phyloP scores from a whole-genome alignment of 2,329 filamentous ascomycete species.

The Fusarium decemcellulare region DNA sequence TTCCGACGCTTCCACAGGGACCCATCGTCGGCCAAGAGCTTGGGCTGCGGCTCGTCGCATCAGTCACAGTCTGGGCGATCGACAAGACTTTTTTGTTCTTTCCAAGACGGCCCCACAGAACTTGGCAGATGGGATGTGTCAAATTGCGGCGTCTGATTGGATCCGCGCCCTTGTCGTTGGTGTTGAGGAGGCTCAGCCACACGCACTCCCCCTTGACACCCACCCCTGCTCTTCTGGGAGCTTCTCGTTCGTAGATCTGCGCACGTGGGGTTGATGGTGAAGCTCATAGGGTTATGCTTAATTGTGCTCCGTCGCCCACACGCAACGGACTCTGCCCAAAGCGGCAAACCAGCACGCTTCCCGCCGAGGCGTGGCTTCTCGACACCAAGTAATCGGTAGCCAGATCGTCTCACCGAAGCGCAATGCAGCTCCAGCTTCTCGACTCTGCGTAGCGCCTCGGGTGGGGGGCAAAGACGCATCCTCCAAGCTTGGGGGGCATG shows the following conservation, averaged over 20 bases:
- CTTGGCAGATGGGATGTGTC: constrained; percentile 23
- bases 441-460: constrained; percentile 10
- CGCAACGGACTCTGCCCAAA: constrained; percentile 10
- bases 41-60: constrained; percentile 7
- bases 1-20: too few relatives aligned
- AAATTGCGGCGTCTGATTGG: not conserved
- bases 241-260: not conserved
- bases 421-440: constrained; percentile 12
- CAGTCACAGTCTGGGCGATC: constrained; percentile 17
- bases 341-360: constrained; percentile 32
- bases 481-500: too few relatives aligned
- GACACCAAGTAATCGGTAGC: constrained; percentile 36
- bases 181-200: constrained; percentile 15
- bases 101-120: constrained; percentile 16
- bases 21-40: not conserved
- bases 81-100: constrained; percentile 6
- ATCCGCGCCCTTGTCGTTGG: not conserved
- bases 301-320: constrained; percentile 6
- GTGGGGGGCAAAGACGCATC: not conserved
- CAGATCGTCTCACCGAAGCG: constrained; percentile 42
- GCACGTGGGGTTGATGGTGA: constrained; percentile 30
- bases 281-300: constrained; percentile 41
- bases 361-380: not conserved
- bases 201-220: not conserved
- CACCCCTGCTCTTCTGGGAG: not conserved